Evolutionary conservation across 2,329 filamentous ascomycete genomes (phyloP).

Genomic region (Beauveria sp.): DNA sequence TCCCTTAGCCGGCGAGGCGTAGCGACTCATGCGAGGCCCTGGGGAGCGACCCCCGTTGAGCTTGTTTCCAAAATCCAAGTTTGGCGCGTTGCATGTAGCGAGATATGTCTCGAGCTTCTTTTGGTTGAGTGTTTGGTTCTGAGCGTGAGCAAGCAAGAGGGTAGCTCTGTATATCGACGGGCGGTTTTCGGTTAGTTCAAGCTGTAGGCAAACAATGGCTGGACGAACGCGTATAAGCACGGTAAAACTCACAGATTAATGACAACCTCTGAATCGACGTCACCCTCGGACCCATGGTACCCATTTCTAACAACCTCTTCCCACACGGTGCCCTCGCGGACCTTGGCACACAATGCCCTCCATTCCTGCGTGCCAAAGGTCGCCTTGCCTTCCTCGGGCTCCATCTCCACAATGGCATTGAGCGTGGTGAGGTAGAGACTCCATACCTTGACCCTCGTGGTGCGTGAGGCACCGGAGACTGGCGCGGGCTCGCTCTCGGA

Average conservation of each 20-base stretch:
- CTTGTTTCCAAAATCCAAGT: constrained; percentile 62
- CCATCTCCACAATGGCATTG: constrained; percentile 84
- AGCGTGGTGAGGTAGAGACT: constrained; percentile 91
- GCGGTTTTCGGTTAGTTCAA: constrained; percentile 8
- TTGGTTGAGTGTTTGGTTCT: constrained; percentile 76
- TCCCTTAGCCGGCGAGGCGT: constrained; percentile 39
- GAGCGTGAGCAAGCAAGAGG: constrained; percentile 81
- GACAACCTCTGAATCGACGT: constrained; percentile 91
- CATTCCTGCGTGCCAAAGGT: constrained; percentile 81
- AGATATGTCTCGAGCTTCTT: constrained; percentile 83
- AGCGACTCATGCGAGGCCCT: constrained; percentile 28
- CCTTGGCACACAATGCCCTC: constrained; percentile 73
- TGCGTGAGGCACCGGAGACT: constrained; percentile 70
- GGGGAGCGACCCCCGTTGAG: constrained; percentile 41
- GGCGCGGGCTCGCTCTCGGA: constrained; percentile 55
- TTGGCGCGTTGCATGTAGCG: constrained; percentile 64
- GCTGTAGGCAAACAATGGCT: not conserved
- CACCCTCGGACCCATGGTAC: constrained; percentile 80
- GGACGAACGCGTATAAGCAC: not conserved
- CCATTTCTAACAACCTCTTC: constrained; percentile 82
- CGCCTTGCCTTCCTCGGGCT: constrained; percentile 81
- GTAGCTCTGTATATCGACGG: constrained; percentile 58
- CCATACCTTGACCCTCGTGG: constrained; percentile 91
- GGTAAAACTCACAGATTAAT: constrained; percentile 61
- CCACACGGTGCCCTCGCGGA: constrained; percentile 88